Evolutionary conservation across 768 basidiomycete genomes (phyloP), one percentile per base, ranked within the genome.

Genomic region (Boletus pseudo-olivaceus): DNA sequence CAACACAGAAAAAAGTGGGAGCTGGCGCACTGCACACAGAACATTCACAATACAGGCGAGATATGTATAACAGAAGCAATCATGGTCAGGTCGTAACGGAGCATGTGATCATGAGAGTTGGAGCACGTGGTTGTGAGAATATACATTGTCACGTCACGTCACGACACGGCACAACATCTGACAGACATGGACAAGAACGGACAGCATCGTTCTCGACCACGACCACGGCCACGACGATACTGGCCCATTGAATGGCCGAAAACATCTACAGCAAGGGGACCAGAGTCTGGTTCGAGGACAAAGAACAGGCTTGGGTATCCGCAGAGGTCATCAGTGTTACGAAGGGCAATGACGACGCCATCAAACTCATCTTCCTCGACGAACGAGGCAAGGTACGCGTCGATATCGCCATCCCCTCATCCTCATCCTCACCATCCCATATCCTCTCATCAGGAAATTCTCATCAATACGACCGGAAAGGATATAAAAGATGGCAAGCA

Each of bases 251-350:
- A 72, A 92, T 92, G 90, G 88, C 90, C 71, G 90, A 92, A 78
- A 90, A 91, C 77, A 88, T 91, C 67, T 92, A 91, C 77, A 88
- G 85, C 80, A 91, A 87, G 73, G 90, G 90, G 57, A 91, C 89
- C 58, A 80, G 89, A 63, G 90, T 91, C 67, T 92, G 90, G 93
- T 93, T 95, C 66, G 83, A 92, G 59, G 93, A 96, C 78, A 93
- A 90, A 73, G 93, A 96, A 58, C 84, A 88, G 61, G 93, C 92
- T 57, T 97, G 94, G 94, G 80, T 96, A 62, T 90, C 91, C 40
- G 94, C 88, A 54, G 89, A 93, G 71, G 90, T 95, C 58, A 76
- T 78, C 49, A 76, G 78, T 37, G 83, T 83, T 56, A 76, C 78
- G 55, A 87, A 84, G 69, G 78, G 78, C 52, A 67, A 78, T 59